These are phyloP conservation scores for Dictyophora rubrovolvata DNA, from an alignment of 768 basidiomycete species.

Conservation along the genomic window DNA sequence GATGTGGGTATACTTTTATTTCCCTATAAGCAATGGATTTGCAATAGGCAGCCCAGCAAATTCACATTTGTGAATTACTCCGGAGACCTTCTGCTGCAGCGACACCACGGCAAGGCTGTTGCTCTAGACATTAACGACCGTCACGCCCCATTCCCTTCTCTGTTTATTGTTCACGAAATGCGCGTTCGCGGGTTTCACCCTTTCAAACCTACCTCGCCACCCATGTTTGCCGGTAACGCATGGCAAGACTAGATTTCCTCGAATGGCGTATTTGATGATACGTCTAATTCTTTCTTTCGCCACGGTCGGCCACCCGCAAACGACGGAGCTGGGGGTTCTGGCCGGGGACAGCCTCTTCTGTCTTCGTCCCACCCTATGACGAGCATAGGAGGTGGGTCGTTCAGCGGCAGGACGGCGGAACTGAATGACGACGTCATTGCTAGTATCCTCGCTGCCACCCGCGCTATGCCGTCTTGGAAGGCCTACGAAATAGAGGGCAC, in stretches of 20 bases:
- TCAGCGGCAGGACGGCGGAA: neutral
- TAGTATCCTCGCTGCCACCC: neutral
- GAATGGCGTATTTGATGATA: neutral
- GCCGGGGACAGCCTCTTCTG: neutral
- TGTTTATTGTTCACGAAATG: constrained; percentile 28
- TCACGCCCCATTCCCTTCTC: constrained; percentile 22
- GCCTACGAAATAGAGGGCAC: constrained; percentile 24
- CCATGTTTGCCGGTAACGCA: constrained; percentile 11
- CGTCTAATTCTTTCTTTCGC: no score
- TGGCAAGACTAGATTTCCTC: constrained; percentile 18
- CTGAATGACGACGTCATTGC: neutral
- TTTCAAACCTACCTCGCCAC: constrained; percentile 16
- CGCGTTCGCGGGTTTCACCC: constrained; percentile 24
- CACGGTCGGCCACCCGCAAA: no score
- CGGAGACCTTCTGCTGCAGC: constrained; percentile 5
- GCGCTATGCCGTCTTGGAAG: constrained; percentile 21
- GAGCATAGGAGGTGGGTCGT: neutral
- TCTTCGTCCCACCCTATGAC: neutral
- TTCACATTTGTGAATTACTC: constrained; percentile 21
- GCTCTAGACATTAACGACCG: constrained; percentile 22
- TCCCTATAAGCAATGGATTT: neutral
- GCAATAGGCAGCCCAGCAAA: neutral
- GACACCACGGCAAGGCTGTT: constrained; percentile 25
- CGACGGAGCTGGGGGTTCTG: no score
- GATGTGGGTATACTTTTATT: neutral